A percentile compares a stretch with the other conserved stretches of the same genome.
Evolutionary conservation across 208 protist genomes (phyloP).

Genomic region (Leishmania amazonensis): DNA sequence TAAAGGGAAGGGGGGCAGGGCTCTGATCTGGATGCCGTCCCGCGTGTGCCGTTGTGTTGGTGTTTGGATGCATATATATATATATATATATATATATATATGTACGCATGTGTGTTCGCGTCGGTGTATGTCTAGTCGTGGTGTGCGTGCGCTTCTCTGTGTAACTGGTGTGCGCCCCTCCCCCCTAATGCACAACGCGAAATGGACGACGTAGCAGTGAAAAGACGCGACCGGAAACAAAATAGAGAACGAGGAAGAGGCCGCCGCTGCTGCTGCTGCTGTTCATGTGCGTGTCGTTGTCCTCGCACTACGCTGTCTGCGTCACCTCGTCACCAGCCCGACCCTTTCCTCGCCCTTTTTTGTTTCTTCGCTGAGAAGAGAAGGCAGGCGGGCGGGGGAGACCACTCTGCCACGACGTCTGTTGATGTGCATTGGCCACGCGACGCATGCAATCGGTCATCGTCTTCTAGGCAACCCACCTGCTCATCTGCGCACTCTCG

Average conservation of each 20-base stretch:
- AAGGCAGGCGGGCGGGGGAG: neutral
- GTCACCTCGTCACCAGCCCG: neutral
- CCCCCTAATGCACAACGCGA: neutral
- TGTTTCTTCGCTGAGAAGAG: neutral
- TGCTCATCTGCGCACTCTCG: neutral
- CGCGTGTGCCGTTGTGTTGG: neutral
- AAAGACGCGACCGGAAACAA: neutral
- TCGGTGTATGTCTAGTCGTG: constrained; percentile 1
- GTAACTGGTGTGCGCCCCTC: neutral
- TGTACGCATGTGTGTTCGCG: neutral
- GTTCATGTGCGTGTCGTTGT: too few species aligned
- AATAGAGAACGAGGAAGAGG: neutral
- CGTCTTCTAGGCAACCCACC: neutral
- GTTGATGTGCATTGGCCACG: neutral
- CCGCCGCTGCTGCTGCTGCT: neutral
- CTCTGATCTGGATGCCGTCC: neutral
- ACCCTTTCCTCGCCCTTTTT: too few species aligned
- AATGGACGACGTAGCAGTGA: neutral
- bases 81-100: neutral
- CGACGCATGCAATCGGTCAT: neutral
- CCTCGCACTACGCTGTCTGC: neutral
- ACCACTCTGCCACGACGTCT: neutral
- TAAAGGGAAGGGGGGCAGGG: neutral
- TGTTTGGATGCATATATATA: neutral
- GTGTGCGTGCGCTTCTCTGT: constrained; percentile 9